Conservation (phyloP, 2,329 filamentous ascomycete species). For the Colletotrichum magnum region DNA sequence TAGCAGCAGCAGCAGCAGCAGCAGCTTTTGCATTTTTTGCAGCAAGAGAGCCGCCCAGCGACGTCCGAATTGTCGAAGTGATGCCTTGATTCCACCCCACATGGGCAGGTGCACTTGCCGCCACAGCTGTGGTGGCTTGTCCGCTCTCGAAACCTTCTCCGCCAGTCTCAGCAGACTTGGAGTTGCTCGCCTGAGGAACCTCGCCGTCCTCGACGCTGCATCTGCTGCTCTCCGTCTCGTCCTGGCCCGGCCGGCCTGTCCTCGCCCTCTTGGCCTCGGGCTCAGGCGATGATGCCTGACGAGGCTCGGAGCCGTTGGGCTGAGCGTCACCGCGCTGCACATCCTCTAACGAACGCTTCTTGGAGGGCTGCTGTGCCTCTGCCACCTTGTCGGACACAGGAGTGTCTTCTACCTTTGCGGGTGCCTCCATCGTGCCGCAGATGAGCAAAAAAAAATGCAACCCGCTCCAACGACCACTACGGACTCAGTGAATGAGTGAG, state of each 20-base stretch:
- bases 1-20: not conserved
- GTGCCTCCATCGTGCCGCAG: slow-evolving; percentile 28
- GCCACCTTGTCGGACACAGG: not conserved
- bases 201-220: slow-evolving; percentile 44
- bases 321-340: slow-evolving; percentile 29
- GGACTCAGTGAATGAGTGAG: not conserved
- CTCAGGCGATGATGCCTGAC: slow-evolving; percentile 27
- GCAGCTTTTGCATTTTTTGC: not conserved
- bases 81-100: slow-evolving; percentile 39
- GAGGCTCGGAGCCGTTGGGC: slow-evolving; percentile 22
- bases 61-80: slow-evolving; percentile 37
- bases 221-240: not conserved
- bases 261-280: slow-evolving; percentile 43
- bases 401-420: slow-evolving; percentile 9
- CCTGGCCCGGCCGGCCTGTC: slow-evolving; percentile 1
- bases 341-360: slow-evolving; percentile 49
- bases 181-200: not conserved
- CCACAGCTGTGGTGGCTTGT: slow-evolving; percentile 3
- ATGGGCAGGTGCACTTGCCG: slow-evolving; percentile 9
- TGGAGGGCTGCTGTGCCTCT: slow-evolving; percentile 33
- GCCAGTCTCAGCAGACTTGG: not conserved
- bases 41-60: slow-evolving; percentile 15
- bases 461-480: not conserved
- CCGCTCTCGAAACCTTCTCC: not conserved
- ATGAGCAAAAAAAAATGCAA: not conserved